Conservation (phyloP, 371 early-diverging fungal genomes). For the Nematocida minor region DNA sequence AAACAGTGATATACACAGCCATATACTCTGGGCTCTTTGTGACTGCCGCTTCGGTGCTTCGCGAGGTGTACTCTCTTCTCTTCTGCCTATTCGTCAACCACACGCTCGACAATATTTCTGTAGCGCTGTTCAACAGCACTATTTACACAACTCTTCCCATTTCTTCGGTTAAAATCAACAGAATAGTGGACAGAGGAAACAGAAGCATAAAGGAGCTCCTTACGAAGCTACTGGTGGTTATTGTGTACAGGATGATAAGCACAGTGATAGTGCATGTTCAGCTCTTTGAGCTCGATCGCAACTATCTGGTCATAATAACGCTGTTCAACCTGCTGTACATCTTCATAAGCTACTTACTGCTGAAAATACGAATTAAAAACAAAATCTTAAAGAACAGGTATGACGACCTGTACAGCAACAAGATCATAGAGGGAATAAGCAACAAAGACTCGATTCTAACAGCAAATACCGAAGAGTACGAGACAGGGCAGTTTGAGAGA, state of each 20-base stretch:
- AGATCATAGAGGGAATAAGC: conserved; percentile 43
- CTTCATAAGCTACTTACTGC: conserved; percentile 6
- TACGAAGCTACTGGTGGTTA: neutral
- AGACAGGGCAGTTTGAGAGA: neutral
- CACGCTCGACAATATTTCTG: neutral
- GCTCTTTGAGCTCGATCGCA: neutral
- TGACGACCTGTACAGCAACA: conserved; percentile 27
- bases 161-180: conserved; percentile 1
- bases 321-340: conserved; percentile 16
- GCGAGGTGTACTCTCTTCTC: conserved; percentile 17
- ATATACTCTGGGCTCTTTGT: neutral
- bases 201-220: neutral
- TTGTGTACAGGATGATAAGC: neutral
- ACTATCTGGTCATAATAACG: neutral
- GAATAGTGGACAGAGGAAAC: conserved; percentile 26
- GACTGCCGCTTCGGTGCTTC: neutral
- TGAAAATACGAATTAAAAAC: conserved; percentile 30
- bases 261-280: neutral
- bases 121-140: neutral
- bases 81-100: conserved; percentile 20
- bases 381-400: conserved; percentile 28
- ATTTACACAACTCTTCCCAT: neutral
- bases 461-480: conserved; percentile 39
- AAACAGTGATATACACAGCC: neutral
- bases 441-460: conserved; percentile 41